These are phyloP conservation scores for Verbena officinalis DNA, from an alignment of 257 asterid genomes.

Conservation along the genomic window DNA sequence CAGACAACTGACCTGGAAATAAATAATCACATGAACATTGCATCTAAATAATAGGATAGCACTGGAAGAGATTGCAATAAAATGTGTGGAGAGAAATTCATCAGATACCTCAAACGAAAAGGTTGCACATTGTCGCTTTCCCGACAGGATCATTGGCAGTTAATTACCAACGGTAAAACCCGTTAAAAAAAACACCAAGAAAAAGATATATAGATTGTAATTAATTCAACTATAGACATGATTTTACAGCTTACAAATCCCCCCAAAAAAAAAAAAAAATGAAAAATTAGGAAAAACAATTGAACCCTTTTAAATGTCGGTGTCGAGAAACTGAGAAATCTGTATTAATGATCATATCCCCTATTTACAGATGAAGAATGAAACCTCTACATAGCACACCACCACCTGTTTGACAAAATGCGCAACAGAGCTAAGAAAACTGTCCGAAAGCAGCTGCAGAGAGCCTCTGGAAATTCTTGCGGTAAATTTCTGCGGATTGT, in stretches of 20 bases:
- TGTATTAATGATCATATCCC: slow-evolving; percentile 26
- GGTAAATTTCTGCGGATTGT: slow-evolving; percentile 42
- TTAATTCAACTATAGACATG: background rate
- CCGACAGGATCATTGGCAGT: background rate
- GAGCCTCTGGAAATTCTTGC: slow-evolving; percentile 48
- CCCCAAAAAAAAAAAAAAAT: slow-evolving; percentile 25
- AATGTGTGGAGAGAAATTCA: slow-evolving; percentile 18
- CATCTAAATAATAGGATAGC: slow-evolving; percentile 14
- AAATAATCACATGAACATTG: slow-evolving; percentile 31
- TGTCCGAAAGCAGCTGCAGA: slow-evolving; percentile 53
- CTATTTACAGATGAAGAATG: slow-evolving; percentile 59
- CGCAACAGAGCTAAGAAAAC: slow-evolving; percentile 38
- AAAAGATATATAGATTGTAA: background rate
- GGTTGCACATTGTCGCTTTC: slow-evolving; percentile 40
- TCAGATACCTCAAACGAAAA: slow-evolving; percentile 28
- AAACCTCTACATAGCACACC: slow-evolving; percentile 37
- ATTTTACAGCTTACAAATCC: slow-evolving; percentile 33
- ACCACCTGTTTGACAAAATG: slow-evolving; percentile 27
- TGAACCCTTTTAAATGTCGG: slow-evolving; percentile 22
- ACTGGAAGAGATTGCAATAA: slow-evolving; percentile 18
- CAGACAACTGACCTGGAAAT: too few species aligned
- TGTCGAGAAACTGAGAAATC: slow-evolving; percentile 29
- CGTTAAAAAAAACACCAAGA: too few species aligned
- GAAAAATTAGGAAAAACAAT: slow-evolving; percentile 19
- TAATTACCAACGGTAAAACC: slow-evolving; percentile 35